Evolutionary conservation across 2,329 filamentous ascomycete species (phyloP).

Genomic region (Fusarium buxicola): DNA sequence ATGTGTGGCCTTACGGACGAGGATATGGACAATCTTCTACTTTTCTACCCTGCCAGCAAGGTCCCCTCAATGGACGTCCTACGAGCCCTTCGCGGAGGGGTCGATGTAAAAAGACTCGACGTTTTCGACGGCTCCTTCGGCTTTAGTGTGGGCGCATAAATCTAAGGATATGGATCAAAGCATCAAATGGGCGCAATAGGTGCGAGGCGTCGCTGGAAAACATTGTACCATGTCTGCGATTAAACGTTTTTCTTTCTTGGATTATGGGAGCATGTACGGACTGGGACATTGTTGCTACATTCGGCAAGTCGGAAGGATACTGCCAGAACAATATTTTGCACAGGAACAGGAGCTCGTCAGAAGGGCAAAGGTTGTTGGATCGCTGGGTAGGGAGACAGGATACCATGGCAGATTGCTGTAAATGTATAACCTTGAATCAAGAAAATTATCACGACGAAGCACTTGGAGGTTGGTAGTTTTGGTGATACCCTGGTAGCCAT

Average conservation of each 20-base stretch:
- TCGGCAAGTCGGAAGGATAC: constrained; percentile 2
- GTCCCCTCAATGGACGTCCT: constrained; percentile 68
- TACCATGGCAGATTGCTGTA: constrained; percentile 24
- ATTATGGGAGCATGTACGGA: constrained; percentile 37
- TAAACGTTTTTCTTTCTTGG: constrained; percentile 30
- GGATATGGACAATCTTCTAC: constrained; percentile 85
- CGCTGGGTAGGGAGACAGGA: constrained; percentile 2
- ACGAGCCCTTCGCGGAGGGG: constrained; percentile 63
- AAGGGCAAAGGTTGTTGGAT: constrained; percentile 3
- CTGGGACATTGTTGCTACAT: constrained; percentile 24
- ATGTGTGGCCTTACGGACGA: constrained; percentile 84
- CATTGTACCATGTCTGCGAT: constrained; percentile 37
- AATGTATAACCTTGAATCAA: constrained; percentile 10
- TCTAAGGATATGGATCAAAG: neutral
- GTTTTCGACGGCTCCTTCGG: constrained; percentile 70
- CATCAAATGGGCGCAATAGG: constrained; percentile 1
- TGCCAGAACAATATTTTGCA: constrained; percentile 12
- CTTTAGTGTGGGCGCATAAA: constrained; percentile 63
- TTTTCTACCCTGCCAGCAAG: constrained; percentile 72
- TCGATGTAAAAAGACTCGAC: constrained; percentile 59
- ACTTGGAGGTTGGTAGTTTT: neutral
- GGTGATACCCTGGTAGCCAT: constrained; percentile 5
- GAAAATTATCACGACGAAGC: neutral
- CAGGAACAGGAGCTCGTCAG: constrained; percentile 7
- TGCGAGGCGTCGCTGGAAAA: constrained; percentile 16